Base-by-base conservation (phyloP, 257 asterid species). In the Primulina eburnea region DNA sequence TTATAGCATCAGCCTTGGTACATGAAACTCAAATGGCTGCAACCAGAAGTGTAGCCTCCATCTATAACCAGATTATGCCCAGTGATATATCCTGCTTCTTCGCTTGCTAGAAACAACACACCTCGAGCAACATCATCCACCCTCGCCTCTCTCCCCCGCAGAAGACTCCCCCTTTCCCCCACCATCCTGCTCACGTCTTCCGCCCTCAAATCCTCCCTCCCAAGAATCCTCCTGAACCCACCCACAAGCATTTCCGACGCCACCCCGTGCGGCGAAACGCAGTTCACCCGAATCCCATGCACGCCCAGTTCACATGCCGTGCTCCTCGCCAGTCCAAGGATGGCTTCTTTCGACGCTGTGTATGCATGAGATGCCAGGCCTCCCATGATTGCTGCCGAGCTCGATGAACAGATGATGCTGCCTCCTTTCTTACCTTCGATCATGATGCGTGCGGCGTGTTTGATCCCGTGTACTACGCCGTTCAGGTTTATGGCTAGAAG, bases 31-130 rank as follows among this genome's bases (percentile, higher is more conserved):
- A 85, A 56, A 14, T 79, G 79, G 12, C 76, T 77, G 10, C 58
- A 78, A 61, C 83, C 96, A 24, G 79, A 70, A 67, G 96, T 89
- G 67, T 59, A 92, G 1, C 98, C 98, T 11, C 98, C 98, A 75
- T 92, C 98, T 29, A 92, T 75, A 59, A 92, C 89, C 8, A 92
- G 84, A 80, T 92, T 88, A 60, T 92, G 98, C 0, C 90, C 98
- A 7, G 94, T 92, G 20, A 92, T 63, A 56, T 83, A 92, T 7
- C 94, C 96, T 5, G 90, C 80, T 1, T 88, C 94, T 32, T 89
- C 94, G 58, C 94, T 84, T 0, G 96, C 96, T 61, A 92, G 80
- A 69, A 84, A 92, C 81, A 89, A 5, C 2, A 85, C 97, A 0
- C 80, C 93, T 16, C 76, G 69, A 2, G 96, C 95, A 5, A 86